Evolutionary conservation across 176 grass and related monocot genomes (phyloP).

Genomic region (Puya raimondii): DNA sequence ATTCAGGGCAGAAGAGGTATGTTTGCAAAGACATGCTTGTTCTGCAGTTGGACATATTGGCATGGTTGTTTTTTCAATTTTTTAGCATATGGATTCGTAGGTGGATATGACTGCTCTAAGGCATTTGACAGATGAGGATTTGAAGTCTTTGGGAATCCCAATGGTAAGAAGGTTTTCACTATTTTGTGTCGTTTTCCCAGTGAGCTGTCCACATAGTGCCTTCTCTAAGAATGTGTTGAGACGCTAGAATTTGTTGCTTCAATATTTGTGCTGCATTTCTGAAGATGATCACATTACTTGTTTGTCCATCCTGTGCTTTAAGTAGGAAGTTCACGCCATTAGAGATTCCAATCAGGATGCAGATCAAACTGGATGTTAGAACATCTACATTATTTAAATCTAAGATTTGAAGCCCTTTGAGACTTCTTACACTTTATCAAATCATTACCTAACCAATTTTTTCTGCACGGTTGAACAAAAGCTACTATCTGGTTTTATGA

Average conservation of each 20-base stretch:
- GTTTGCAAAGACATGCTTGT: conserved; percentile 12
- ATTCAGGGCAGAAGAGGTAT: conserved; percentile 68
- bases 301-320: not conserved
- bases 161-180: conserved; percentile 37
- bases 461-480: too few relatives aligned
- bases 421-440: too few relatives aligned
- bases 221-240: not conserved
- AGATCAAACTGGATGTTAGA: too few relatives aligned
- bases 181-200: not conserved
- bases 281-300: not conserved
- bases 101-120: conserved; percentile 62
- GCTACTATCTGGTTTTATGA: too few relatives aligned
- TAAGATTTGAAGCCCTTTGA: too few relatives aligned
- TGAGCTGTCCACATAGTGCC: not conserved
- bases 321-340: too few relatives aligned
- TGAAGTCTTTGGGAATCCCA: conserved; percentile 65
- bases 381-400: too few relatives aligned
- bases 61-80: not conserved
- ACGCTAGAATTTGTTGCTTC: not conserved
- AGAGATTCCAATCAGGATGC: too few relatives aligned
- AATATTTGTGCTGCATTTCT: not conserved
- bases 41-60: conserved; percentile 7
- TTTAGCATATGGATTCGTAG: conserved; percentile 28
- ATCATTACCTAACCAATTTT: too few relatives aligned
- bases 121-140: conserved; percentile 71